Evolutionary conservation across 768 basidiomycete genomes (phyloP).

Genomic region (Cyathus striatus): DNA sequence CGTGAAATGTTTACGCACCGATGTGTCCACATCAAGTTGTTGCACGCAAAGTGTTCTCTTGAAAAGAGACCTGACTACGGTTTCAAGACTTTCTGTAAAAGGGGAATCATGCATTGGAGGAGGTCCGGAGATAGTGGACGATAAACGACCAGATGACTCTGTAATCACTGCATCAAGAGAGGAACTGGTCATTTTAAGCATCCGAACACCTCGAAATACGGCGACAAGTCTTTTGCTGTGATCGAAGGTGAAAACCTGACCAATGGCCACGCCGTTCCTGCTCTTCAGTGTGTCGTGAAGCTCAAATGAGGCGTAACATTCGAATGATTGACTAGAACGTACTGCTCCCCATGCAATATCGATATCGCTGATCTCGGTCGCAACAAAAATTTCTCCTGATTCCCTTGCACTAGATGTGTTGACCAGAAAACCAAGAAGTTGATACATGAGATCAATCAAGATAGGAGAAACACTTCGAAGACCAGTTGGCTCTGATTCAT

Average conservation of each 20-base stretch:
- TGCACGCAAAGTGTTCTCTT: too few relatives aligned
- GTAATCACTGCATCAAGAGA: too few relatives aligned
- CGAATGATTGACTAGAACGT: background rate
- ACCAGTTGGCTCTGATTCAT: background rate
- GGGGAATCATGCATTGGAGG: too few relatives aligned
- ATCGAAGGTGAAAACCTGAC: constrained; percentile 5
- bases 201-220: constrained; percentile 1
- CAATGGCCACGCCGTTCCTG: constrained; percentile 1
- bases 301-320: constrained; percentile 4
- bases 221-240: background rate
- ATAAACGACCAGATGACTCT: too few relatives aligned
- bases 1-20: too few relatives aligned
- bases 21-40: too few relatives aligned
- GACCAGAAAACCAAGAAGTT: constrained; percentile 4
- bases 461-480: constrained; percentile 3
- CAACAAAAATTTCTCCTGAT: constrained; percentile 2
- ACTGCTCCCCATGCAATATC: background rate
- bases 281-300: too few relatives aligned
- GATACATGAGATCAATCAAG: constrained; percentile 2
- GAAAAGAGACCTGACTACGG: too few relatives aligned
- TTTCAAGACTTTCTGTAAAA: too few relatives aligned
- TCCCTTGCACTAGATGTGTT: constrained; percentile 1
- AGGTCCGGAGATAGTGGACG: too few relatives aligned
- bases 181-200: constrained; percentile 3
- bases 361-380: constrained; percentile 2